These are phyloP conservation scores for Flaveria brownii DNA, from an alignment of 129 eudicot species.

Conservation along the genomic window DNA sequence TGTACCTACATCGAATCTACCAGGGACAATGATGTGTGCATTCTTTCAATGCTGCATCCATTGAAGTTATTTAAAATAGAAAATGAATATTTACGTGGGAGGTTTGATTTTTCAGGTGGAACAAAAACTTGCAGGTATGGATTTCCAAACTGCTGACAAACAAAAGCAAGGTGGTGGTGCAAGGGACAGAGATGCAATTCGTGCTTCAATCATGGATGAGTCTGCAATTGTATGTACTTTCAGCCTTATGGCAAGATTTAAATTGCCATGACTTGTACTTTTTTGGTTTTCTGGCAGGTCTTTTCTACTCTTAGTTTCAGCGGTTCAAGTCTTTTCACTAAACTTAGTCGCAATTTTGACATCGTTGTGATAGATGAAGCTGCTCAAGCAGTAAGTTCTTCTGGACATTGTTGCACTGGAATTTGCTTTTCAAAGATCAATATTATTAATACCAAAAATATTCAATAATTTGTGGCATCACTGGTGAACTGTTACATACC, in stretches of 20 bases:
- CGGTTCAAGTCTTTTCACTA: conserved; percentile 76
- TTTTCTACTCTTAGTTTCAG: conserved; percentile 99
- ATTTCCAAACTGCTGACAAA: conserved; percentile 71
- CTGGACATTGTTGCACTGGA: conserved; percentile 17
- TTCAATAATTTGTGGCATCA: conserved; percentile 17
- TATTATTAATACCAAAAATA: background rate
- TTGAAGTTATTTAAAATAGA: background rate
- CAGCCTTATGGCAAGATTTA: conserved; percentile 15
- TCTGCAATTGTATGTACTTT: conserved; percentile 77
- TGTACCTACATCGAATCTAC: background rate
- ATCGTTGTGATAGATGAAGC: conserved; percentile 98
- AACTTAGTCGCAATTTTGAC: conserved; percentile 75
- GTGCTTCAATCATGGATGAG: conserved; percentile 90
- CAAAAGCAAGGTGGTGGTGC: conserved; percentile 78
- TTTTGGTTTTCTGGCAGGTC: conserved; percentile 58
- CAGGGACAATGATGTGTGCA: background rate
- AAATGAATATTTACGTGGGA: background rate
- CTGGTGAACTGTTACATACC: background rate
- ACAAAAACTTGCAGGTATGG: conserved; percentile 81
- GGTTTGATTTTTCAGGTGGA: conserved; percentile 67
- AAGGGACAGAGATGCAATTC: conserved; percentile 77
- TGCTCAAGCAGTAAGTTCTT: conserved; percentile 92
- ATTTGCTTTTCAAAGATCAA: conserved; percentile 1
- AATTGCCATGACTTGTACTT: conserved; percentile 2
- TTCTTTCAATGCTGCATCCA: conserved; percentile 4